phyloP scores from a whole-genome alignment of 1,284 basidiomycete genomes.

The Tilletiopsis washingtonensis region DNA sequence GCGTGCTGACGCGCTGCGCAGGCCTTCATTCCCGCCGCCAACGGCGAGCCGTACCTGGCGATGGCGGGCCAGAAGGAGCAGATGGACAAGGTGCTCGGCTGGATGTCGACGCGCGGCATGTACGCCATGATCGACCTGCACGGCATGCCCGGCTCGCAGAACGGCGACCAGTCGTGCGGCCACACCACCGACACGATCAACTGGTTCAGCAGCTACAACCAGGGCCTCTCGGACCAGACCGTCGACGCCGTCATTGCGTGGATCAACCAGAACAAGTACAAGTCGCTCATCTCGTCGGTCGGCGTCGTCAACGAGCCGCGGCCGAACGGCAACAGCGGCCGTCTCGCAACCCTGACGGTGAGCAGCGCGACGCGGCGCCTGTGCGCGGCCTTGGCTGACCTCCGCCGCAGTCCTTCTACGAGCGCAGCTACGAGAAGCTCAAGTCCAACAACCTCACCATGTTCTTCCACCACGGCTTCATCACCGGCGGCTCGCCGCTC shows the following conservation, averaged over 20 bases:
- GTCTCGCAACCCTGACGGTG: conserved; percentile 13
- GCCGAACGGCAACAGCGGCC: conserved; percentile 12
- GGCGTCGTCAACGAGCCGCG: conserved; percentile 42
- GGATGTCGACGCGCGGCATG: conserved; percentile 47
- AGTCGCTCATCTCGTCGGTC: conserved; percentile 33
- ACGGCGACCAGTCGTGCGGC: conserved; percentile 43
- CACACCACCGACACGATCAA: conserved; percentile 33
- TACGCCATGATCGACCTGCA: conserved; percentile 50
- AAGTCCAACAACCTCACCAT: conserved; percentile 23
- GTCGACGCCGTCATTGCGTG: conserved; percentile 28
- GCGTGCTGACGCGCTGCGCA: too few relatives aligned
- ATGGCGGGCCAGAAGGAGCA: conserved; percentile 25
- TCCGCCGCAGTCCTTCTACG: too few relatives aligned
- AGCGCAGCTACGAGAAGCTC: conserved; percentile 18
- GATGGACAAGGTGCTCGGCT: conserved; percentile 32
- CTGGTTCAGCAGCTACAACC: conserved; percentile 30
- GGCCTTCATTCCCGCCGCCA: conserved; percentile 32
- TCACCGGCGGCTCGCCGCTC: conserved; percentile 9
- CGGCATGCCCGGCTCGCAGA: conserved; percentile 50
- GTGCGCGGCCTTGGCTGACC: too few relatives aligned
- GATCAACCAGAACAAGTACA: conserved; percentile 28
- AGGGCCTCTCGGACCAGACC: conserved; percentile 26
- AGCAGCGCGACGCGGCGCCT: too few relatives aligned
- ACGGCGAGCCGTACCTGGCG: conserved; percentile 30
- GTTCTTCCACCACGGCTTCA: conserved; percentile 41